Evolutionary conservation across 192 early-diverging fungal species (phyloP), one percentile per base, ranked within the genome.

Genomic region (Linnemannia zychae): DNA sequence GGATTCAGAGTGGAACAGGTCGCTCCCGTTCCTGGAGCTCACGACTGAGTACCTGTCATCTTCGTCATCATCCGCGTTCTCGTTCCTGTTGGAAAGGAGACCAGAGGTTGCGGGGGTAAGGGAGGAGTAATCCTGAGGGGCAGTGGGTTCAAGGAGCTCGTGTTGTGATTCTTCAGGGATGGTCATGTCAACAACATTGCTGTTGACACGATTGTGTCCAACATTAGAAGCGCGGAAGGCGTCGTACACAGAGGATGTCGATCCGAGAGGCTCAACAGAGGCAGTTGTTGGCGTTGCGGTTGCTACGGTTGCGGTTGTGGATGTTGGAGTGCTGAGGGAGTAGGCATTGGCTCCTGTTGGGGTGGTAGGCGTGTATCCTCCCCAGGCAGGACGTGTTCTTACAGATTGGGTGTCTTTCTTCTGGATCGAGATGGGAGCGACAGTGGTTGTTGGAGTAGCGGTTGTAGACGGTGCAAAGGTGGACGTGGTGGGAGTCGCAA

Each of bases 1-100:
- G 34, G 20, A 48, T 1, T 73, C 20, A 50, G 49, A 34, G 40
- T 74, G 38, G 47, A 81, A 75, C n/a, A 81, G 68, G 17, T 75
- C 24, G 33, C 80, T 71, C 13, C 80, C 80, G 1, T 76, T 75
- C 31, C 80, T 47, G 34, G 31, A 11, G 12, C 74, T 81, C 4
- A 74, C 50, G n/a, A 40, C 68, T 3, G 67, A 65, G 44, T 46
- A 46, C n/a, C 63, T 74, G 28, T 16, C 37, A 18, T 72, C 69
- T 22, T 78, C 46, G 9, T n/a, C 37, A 22, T 78, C 70, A 11
- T 78, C 46, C 15, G 2, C 38, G 37, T 68, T 17, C 1, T 17
- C n/a, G 18, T 69, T 69, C 4, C 20, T 0, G 37, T 69, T 40
- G 16, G 4, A 20, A 11, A 34, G 67, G 9, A 7, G n/a, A 12